phyloP scores from a whole-genome alignment of 768 basidiomycete species.

The Suillus brevipes region DNA sequence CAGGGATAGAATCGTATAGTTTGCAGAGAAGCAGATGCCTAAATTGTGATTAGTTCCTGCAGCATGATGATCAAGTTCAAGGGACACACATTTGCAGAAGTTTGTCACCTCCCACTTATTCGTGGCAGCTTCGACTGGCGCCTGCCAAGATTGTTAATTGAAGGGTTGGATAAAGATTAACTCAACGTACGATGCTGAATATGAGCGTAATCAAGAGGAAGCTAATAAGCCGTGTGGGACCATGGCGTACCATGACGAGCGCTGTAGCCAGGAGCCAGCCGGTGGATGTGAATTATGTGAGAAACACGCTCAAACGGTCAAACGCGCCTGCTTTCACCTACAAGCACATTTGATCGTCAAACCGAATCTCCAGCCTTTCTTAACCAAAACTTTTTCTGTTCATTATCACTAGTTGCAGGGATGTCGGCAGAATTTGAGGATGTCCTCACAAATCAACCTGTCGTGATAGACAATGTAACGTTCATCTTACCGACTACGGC shows the following conservation, averaged over 20 bases:
- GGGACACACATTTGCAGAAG: conserved; percentile 79
- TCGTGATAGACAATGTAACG: conserved; percentile 96
- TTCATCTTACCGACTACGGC: conserved; percentile 17
- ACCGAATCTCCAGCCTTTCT: not conserved
- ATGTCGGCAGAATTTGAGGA: conserved; percentile 92
- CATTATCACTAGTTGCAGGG: conserved; percentile 7
- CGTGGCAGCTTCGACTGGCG: conserved; percentile 43
- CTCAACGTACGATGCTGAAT: conserved; percentile 28
- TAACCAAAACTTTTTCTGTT: conserved; percentile 6
- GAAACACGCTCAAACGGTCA: conserved; percentile 7
- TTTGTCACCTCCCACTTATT: conserved; percentile 89
- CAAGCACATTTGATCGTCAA: conserved; percentile 4
- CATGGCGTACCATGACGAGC: not conserved
- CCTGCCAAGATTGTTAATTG: conserved; percentile 28
- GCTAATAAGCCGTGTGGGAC: conserved; percentile 7
- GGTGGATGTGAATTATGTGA: not conserved
- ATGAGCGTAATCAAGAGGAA: conserved; percentile 14
- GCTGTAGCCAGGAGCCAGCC: not conserved
- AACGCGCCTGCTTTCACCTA: conserved; percentile 4
- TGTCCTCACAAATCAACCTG: conserved; percentile 96
- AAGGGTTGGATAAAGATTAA: conserved; percentile 4
- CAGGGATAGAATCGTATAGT: conserved; percentile 83
- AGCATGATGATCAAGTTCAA: conserved; percentile 3
- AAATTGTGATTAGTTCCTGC: conserved; percentile 11
- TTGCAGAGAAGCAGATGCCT: conserved; percentile 92